Base-by-base conservation (phyloP, 169 alveolate species). In the Plasmodium coatneyi region DNA sequence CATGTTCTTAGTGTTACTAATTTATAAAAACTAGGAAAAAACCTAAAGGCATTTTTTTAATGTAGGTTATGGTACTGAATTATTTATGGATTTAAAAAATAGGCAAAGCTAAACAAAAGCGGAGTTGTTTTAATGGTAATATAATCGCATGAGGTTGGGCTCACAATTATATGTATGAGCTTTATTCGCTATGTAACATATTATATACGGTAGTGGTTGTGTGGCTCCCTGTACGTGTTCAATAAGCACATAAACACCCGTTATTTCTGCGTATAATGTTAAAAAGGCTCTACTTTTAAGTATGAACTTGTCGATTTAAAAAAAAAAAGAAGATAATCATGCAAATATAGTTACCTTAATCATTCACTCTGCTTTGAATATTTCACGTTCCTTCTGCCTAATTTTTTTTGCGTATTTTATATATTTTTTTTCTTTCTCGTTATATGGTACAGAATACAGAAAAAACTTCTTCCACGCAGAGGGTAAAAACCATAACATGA, bases 1-100 rank as follows among this genome's bases (percentile, higher is more conserved):
- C 46, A 16, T 70, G 52, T 30, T 36, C 30, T 71, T 36, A 36
- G 49, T 83, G 22, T n/a, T 83, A 60, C 60, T 56, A 83, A 83
- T 60, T 83, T 9, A 34, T 70, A 36, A 14, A 70, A 83, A 82
- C 70, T n/a, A 5, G 34, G 36, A 19, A 60, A 70, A n/a, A 6
- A 32, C 72, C 49, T 30, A 83, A 19, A 22, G 72, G 14, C 7
- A 1, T 52, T 39, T 19, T 19, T 83, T 39, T 60, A 83, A 60
- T 25, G 30, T 28, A 19, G 52, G 34, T 25, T 82, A 54, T 34
- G 14, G 12, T 22, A 56, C 25, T 52, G 28, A 32, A 30, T 14
- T 49, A 43, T 30, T 16, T 56, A 82, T 28, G 19, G 56, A 41
- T 56, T 25, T 56, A 82, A 14, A 28, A 66, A 54, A 30, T 30